phyloP scores from a whole-genome alignment of 345 rosid species.

The Angophora floribunda region DNA sequence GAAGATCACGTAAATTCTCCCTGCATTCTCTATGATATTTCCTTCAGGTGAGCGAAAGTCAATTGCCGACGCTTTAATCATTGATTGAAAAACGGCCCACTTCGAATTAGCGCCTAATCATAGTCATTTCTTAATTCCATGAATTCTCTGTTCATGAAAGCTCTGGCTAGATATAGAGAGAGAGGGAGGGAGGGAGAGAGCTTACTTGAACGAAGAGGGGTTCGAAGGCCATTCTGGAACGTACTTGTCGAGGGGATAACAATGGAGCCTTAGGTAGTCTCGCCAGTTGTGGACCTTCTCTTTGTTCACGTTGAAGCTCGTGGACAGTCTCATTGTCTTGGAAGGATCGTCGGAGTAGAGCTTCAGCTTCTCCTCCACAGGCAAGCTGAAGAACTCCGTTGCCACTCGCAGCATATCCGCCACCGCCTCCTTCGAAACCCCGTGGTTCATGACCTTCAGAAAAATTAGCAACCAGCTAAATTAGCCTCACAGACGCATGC shows the following conservation, averaged over 20 bases:
- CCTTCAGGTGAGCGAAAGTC: background rate
- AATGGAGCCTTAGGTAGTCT: constrained; percentile 76
- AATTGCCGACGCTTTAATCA: background rate
- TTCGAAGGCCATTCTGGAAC: constrained; percentile 73
- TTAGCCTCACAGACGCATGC: background rate
- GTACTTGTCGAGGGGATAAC: constrained; percentile 61
- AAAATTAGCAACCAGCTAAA: background rate
- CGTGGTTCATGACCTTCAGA: constrained; percentile 58
- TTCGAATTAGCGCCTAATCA: background rate
- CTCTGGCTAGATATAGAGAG: background rate
- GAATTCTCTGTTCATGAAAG: background rate
- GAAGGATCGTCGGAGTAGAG: constrained; percentile 77
- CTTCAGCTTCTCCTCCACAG: constrained; percentile 80
- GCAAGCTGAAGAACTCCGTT: constrained; percentile 45
- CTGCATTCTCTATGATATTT: background rate
- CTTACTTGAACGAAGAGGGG: constrained; percentile 72
- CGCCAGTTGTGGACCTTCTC: constrained; percentile 86
- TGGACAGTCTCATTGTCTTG: constrained; percentile 66
- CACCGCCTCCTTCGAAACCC: constrained; percentile 24
- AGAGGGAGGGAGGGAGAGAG: background rate
- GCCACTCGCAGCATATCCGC: constrained; percentile 41
- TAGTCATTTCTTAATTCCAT: background rate
- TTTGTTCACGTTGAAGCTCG: constrained; percentile 73
- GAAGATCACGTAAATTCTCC: background rate
- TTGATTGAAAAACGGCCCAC: background rate